Conservation (phyloP, 2,329 filamentous ascomycete species). For the Drechmeria coniospora region DNA sequence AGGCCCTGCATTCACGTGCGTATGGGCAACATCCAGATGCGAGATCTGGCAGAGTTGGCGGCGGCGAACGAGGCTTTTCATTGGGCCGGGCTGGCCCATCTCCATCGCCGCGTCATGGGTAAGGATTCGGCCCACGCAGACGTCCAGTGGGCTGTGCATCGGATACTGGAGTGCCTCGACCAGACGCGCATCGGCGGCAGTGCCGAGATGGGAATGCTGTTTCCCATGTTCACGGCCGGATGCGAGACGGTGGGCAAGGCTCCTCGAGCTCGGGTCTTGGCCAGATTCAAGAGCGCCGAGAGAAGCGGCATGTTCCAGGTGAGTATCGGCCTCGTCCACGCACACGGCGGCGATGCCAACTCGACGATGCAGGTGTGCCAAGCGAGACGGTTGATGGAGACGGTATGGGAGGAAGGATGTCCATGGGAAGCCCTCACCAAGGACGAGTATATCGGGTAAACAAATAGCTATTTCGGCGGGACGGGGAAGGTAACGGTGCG, state of each 20-base stretch:
- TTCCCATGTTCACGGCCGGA: constrained; percentile 72
- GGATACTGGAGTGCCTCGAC: constrained; percentile 46
- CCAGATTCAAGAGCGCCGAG: constrained; percentile 52
- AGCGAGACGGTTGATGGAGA: constrained; percentile 50
- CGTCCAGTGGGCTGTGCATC: constrained; percentile 46
- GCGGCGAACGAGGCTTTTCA: constrained; percentile 69
- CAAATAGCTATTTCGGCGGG: too few species aligned
- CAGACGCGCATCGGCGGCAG: constrained; percentile 50
- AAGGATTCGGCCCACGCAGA: constrained; percentile 38
- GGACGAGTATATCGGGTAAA: constrained; percentile 53
- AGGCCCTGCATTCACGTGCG: constrained; percentile 31
- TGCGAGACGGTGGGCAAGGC: constrained; percentile 48
- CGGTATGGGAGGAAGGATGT: constrained; percentile 50
- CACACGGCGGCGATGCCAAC: too few species aligned
- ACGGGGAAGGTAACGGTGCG: too few species aligned
- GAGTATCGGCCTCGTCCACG: constrained; percentile 15
- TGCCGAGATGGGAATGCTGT: constrained; percentile 60
- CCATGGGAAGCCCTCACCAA: constrained; percentile 54
- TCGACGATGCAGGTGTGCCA: constrained; percentile 30
- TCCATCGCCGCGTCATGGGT: constrained; percentile 57
- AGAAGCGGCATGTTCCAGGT: constrained; percentile 65
- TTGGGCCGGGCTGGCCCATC: constrained; percentile 61
- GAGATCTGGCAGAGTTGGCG: constrained; percentile 46
- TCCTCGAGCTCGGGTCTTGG: constrained; percentile 45
- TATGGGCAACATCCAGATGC: constrained; percentile 31